Evolutionary conservation across 2,329 filamentous ascomycete species (phyloP).

Genomic region (Torrubiella hemipterigena): DNA sequence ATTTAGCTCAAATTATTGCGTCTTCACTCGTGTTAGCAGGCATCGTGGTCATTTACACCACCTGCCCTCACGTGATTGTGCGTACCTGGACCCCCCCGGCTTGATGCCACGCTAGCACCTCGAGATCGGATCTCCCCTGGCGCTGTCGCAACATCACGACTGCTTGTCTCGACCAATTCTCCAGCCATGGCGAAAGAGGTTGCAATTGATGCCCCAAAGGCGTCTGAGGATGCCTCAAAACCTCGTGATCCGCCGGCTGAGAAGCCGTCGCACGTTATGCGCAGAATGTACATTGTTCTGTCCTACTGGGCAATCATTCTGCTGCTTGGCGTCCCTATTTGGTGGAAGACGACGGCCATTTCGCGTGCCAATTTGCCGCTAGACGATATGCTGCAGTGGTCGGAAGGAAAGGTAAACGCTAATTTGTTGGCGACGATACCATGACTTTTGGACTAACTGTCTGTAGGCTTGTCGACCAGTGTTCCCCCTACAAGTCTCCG

Average conservation of each 20-base stretch:
- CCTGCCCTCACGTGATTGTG: no score
- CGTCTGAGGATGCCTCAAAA: neutral
- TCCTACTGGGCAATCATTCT: constrained; percentile 88
- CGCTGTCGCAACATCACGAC: no score
- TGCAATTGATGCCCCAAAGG: neutral
- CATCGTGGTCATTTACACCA: no score
- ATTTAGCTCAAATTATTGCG: no score
- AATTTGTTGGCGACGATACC: neutral
- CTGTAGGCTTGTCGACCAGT: constrained; percentile 71
- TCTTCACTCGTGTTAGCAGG: no score
- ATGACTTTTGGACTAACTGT: constrained; percentile 4
- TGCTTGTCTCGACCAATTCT: no score
- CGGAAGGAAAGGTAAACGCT: constrained; percentile 63
- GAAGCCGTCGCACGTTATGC: constrained; percentile 53
- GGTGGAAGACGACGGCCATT: constrained; percentile 91
- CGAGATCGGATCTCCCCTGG: no score
- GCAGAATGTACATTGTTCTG: constrained; percentile 62
- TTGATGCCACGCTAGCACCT: no score
- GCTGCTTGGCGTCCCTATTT: constrained; percentile 77
- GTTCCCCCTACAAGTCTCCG: constrained; percentile 72
- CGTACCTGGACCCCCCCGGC: no score
- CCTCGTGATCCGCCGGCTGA: constrained; percentile 58
- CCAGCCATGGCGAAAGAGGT: neutral
- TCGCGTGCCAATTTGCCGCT: constrained; percentile 77
- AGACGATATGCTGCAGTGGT: constrained; percentile 81